Evolutionary conservation across 2,329 filamentous ascomycete genomes (phyloP), one percentile per base, ranked within the genome.

Genomic region (Aspergillus ruber): DNA sequence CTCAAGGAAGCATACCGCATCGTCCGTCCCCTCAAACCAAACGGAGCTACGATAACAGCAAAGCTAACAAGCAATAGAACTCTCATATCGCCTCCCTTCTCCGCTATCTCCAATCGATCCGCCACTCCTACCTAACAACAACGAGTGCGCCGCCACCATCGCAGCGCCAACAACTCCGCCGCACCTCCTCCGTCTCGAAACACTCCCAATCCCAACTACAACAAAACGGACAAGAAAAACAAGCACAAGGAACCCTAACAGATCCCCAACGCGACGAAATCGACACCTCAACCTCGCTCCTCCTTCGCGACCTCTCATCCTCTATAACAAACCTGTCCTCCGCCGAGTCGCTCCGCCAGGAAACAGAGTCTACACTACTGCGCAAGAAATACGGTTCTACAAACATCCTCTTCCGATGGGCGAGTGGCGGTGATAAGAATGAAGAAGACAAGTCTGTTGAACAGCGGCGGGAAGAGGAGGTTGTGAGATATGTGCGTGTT

Each of bases 1-100:
- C 75, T 97, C 29, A 90, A 91, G 64, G 91, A 97, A 71, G 93
- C 93, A 45, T 93, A 95, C 71, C 82, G 86, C 65, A 96, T 97
- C 68, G 90, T 94, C 47, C 44, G 58, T 54, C 51, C 55, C 45
- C 44, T n/a, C 33, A 21, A 27, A 18, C 32, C 32, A 33, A 27
- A 29, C 10, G 15, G 12, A 39, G 25, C n/a, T 23, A 47, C 29
- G 20, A 1, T 10, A 12, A 40, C 44, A 48, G 3, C 27, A 18
- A 25, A 18, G 20, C 41, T 50, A 44, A 47, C 45, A 45, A 29
- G 13, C 25, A 27, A 33, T 61, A 95, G 90, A 93, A 95, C 65
- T 80, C 83, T 6, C 89, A 94, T 65, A 94, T 97, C 51, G 72
- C 80, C 51, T 88, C 85, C 44, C 82, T 98, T 32, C 84, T 89